A percentile compares a stretch with the other conserved stretches of the same genome.
These are phyloP conservation scores for Dipodascopsis uninucleata DNA, from an alignment of 805 yeast genomes.

Conservation along the genomic window DNA sequence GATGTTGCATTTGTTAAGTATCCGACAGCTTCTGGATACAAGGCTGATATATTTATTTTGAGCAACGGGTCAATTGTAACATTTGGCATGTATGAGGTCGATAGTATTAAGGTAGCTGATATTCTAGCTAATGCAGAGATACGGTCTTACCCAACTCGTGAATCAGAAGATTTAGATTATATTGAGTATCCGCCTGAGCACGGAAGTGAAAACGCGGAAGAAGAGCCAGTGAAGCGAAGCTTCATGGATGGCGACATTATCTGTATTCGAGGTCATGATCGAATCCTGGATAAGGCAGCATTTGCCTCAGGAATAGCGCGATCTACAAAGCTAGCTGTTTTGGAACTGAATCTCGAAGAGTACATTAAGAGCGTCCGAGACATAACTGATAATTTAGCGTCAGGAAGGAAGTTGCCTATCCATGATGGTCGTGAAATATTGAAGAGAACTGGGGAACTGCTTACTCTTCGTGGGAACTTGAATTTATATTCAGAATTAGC, in stretches of 20 bases:
- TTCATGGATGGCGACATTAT: conserved; percentile 67
- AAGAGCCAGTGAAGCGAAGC: conserved; percentile 34
- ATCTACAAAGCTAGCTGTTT: conserved; percentile 76
- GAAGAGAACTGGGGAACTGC: conserved; percentile 66
- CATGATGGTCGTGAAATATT: conserved; percentile 56
- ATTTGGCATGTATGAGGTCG: conserved; percentile 70
- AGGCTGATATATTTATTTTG: conserved; percentile 60
- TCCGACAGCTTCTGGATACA: conserved; percentile 35
- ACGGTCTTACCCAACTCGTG: conserved; percentile 48
- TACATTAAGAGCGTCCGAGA: conserved; percentile 60
- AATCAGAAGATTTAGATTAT: conserved; percentile 85
- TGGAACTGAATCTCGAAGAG: conserved; percentile 68
- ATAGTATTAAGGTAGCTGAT: conserved; percentile 37
- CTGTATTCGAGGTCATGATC: conserved; percentile 53
- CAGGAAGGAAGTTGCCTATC: conserved; percentile 52
- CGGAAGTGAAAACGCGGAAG: conserved; percentile 10
- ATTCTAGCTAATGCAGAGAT: conserved; percentile 47
- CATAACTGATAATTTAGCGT: conserved; percentile 62
- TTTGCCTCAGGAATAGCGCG: conserved; percentile 84
- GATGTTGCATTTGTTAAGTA: conserved; percentile 60
- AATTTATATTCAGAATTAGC: conserved; percentile 83
- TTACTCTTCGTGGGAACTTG: conserved; percentile 74
- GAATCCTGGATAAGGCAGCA: conserved; percentile 74
- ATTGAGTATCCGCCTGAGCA: conserved; percentile 43
- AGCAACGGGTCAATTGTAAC: conserved; percentile 77